Conservation (phyloP, 441 rosid genomes). For the Mallotus repandus region DNA sequence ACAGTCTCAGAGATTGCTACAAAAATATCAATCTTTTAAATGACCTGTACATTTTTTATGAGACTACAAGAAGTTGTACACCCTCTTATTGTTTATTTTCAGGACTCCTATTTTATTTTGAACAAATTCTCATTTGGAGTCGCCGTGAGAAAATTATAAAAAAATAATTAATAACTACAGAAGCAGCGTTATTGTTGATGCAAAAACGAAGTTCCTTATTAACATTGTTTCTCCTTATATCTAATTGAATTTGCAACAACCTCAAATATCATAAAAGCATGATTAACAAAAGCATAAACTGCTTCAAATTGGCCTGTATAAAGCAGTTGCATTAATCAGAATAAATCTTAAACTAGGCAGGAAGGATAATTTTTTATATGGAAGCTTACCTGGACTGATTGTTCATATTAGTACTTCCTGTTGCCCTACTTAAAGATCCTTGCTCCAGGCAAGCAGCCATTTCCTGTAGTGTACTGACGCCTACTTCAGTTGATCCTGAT, state of each 20-base stretch:
- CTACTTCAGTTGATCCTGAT: conserved; percentile 91
- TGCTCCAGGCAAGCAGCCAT: conserved; percentile 95
- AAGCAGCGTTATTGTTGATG: neutral
- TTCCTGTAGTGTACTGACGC: conserved; percentile 72
- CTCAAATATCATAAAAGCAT: neutral
- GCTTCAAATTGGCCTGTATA: neutral
- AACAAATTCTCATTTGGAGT: neutral
- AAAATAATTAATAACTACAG: neutral
- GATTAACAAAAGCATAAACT: neutral
- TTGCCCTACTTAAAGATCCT: conserved; percentile 91
- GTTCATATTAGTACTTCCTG: conserved; percentile 99
- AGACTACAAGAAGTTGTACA: neutral
- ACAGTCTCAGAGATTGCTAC: neutral
- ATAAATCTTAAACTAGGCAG: neutral
- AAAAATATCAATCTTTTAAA: neutral
- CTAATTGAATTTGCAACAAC: neutral
- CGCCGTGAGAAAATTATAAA: neutral
- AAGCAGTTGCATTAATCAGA: conserved; percentile 2
- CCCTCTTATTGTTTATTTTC: neutral
- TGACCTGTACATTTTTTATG: neutral
- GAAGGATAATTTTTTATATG: neutral
- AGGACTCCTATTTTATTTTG: neutral
- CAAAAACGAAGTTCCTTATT: neutral
- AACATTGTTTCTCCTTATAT: neutral
- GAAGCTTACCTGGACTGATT: conserved; percentile 78